A percentile compares a stretch with the other conserved stretches of the same genome.
These are phyloP conservation scores for Xylariaceae sp. DNA, from an alignment of 2,329 filamentous ascomycete species.

Conservation along the genomic window DNA sequence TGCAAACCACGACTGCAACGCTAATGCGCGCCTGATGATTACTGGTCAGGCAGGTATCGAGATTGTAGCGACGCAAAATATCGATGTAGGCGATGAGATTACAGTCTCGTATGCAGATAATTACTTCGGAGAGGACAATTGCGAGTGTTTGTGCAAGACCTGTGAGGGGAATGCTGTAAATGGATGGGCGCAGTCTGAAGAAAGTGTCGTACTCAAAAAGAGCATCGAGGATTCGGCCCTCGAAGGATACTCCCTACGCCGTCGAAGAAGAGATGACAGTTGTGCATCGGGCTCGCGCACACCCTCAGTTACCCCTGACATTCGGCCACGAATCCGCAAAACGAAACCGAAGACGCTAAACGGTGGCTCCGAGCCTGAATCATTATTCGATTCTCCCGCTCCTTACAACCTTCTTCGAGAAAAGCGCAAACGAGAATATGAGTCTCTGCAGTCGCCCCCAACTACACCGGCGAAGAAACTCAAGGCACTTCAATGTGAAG, in stretches of 20 bases:
- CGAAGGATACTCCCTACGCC: slow-evolving; percentile 63
- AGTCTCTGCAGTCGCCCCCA: slow-evolving; percentile 58
- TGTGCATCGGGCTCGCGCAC: slow-evolving; percentile 59
- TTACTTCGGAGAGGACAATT: slow-evolving; percentile 95
- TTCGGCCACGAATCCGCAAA: slow-evolving; percentile 58
- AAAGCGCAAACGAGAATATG: slow-evolving; percentile 52
- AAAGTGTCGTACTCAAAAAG: slow-evolving; percentile 51
- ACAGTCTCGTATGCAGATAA: slow-evolving; percentile 95
- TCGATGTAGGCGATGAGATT: slow-evolving; percentile 89
- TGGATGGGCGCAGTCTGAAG: slow-evolving; percentile 74
- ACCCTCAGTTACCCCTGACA: slow-evolving; percentile 62
- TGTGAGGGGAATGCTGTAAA: slow-evolving; percentile 80
- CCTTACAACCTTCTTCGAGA: slow-evolving; percentile 36
- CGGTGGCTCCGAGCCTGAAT: slow-evolving; percentile 43
- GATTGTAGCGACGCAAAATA: slow-evolving; percentile 82
- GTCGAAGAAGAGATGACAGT: slow-evolving; percentile 58
- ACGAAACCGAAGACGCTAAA: slow-evolving; percentile 44
- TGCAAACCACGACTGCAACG: slow-evolving; percentile 94
- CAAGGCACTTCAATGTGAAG: slow-evolving; percentile 45
- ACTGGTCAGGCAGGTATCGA: slow-evolving; percentile 86
- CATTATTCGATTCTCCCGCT: slow-evolving; percentile 44
- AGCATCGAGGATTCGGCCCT: slow-evolving; percentile 59
- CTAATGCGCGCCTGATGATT: slow-evolving; percentile 87
- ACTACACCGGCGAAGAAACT: slow-evolving; percentile 60
- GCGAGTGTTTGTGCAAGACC: slow-evolving; percentile 88